phyloP scores from a whole-genome alignment of 1,139 yeast genomes.

The Williopsis jadinii region DNA sequence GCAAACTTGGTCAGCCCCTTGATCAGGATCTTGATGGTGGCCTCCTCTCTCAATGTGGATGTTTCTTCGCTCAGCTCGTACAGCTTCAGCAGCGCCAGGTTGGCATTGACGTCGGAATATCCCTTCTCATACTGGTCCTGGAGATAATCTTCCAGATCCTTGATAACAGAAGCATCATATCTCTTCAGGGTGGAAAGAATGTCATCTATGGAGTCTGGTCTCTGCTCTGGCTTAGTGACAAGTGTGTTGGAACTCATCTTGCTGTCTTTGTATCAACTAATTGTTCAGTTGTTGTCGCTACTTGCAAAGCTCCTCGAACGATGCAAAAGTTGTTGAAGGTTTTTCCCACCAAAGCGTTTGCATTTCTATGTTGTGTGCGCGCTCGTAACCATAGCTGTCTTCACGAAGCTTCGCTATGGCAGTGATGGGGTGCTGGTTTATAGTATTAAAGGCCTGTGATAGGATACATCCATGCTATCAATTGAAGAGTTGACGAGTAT shows the following conservation, averaged over 20 bases:
- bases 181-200: conserved; percentile 34
- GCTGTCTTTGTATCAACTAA: not conserved
- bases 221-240: conserved; percentile 26
- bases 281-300: too few species aligned
- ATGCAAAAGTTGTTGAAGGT: too few species aligned
- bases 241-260: conserved; percentile 15
- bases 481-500: too few species aligned
- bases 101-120: conserved; percentile 35
- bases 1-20: conserved; percentile 36
- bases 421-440: too few species aligned
- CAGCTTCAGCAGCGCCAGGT: conserved; percentile 38
- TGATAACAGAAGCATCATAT: conserved; percentile 37
- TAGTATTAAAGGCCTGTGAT: too few species aligned
- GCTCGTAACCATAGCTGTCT: too few species aligned
- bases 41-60: conserved; percentile 31
- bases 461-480: too few species aligned
- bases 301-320: too few species aligned
- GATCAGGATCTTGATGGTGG: conserved; percentile 31
- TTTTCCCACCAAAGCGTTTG: too few species aligned
- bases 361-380: too few species aligned
- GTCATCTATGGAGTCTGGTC: conserved; percentile 32
- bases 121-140: conserved; percentile 31
- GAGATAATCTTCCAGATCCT: conserved; percentile 36
- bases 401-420: too few species aligned
- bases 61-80: conserved; percentile 30